Conservation (phyloP, 108 stramenopile species). For the Nitzschia sp. region DNA sequence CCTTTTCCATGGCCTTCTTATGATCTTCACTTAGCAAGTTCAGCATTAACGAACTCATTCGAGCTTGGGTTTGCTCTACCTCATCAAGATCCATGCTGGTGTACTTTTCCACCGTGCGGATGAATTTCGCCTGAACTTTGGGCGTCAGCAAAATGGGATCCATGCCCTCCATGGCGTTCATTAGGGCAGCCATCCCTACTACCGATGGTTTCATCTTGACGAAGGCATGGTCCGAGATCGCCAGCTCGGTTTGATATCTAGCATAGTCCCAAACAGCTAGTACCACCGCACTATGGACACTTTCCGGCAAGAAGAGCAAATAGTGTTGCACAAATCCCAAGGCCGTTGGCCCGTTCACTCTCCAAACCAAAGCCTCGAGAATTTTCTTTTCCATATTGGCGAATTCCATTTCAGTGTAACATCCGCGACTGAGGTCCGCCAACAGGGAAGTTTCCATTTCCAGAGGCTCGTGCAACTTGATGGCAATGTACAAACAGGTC, state of each 20-base stretch:
- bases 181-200: constrained; percentile 59
- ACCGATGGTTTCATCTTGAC: constrained; percentile 50
- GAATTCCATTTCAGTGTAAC: constrained; percentile 75
- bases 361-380: constrained; percentile 66
- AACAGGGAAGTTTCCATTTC: constrained; percentile 78
- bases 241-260: constrained; percentile 70
- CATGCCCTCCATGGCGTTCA: constrained; percentile 73
- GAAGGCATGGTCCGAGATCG: constrained; percentile 58
- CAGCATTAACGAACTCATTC: constrained; percentile 33
- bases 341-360: constrained; percentile 64
- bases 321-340: constrained; percentile 52
- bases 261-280: constrained; percentile 63
- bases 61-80: constrained; percentile 42
- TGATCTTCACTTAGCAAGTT: constrained; percentile 33
- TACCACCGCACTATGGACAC: constrained; percentile 33
- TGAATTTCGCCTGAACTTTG: constrained; percentile 38
- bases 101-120: constrained; percentile 40
- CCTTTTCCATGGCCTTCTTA: constrained; percentile 25
- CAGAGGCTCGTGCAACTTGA: constrained; percentile 82
- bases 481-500: constrained; percentile 76
- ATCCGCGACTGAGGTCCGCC: constrained; percentile 69
- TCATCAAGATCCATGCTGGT: constrained; percentile 36
- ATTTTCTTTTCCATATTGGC: constrained; percentile 68
- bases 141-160: constrained; percentile 35
- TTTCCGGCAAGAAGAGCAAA: constrained; percentile 41